These are phyloP conservation scores for Colletotrichum sp. DNA, from an alignment of 2,329 filamentous ascomycete species.

Conservation along the genomic window DNA sequence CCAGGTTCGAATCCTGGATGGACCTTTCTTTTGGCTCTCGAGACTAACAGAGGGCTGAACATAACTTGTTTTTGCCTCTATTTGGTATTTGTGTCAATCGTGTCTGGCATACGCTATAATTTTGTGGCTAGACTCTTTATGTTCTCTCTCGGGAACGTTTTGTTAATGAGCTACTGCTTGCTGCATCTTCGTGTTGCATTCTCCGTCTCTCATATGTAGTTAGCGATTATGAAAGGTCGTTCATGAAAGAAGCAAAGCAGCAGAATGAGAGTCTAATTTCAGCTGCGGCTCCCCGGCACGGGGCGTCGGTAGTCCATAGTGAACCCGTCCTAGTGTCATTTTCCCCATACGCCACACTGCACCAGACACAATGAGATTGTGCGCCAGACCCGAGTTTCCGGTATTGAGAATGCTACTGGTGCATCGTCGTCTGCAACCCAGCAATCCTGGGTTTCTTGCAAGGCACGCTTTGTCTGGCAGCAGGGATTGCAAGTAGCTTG, in stretches of 20 bases:
- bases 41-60: background rate
- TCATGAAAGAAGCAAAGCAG: background rate
- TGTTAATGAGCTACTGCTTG: background rate
- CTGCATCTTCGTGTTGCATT: background rate
- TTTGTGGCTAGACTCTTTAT: background rate
- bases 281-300: background rate
- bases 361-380: background rate
- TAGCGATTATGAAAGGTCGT: background rate
- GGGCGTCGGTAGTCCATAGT: background rate
- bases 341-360: background rate
- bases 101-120: background rate
- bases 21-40: background rate
- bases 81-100: too few relatives aligned
- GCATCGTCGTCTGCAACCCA: background rate
- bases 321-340: background rate
- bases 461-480: background rate
- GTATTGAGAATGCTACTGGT: background rate
- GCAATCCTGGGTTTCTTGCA: background rate
- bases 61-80: background rate
- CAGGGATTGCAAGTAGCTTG: background rate
- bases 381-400: background rate
- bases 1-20: constrained; percentile 14
- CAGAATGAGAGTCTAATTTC: background rate
- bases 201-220: background rate
- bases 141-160: background rate